These are phyloP conservation scores for Lachancea thermotolerans DNA, from an alignment of 805 yeast genomes.

Conservation along the genomic window DNA sequence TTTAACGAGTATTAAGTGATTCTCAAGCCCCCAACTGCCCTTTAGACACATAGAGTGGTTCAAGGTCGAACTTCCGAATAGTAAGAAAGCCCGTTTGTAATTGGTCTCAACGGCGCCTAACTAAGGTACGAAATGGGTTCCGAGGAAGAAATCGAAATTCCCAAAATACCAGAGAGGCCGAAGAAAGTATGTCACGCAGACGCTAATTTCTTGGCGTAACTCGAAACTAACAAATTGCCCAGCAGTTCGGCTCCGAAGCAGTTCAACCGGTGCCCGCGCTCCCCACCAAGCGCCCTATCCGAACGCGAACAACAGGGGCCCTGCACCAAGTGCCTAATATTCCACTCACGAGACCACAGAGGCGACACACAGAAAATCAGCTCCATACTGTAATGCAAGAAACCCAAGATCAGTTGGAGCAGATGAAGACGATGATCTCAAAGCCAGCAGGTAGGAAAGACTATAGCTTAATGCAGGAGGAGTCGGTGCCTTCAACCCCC, in stretches of 20 bases:
- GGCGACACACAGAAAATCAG: slow-evolving; percentile 13
- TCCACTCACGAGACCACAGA: slow-evolving; percentile 8
- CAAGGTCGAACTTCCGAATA: not conserved
- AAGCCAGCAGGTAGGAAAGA: not conserved
- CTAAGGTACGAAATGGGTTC: not conserved
- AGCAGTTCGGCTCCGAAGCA: not conserved
- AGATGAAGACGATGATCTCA: slow-evolving; percentile 5
- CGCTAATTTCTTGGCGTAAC: not conserved
- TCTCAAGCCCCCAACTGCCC: too few species aligned
- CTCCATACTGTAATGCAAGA: slow-evolving; percentile 7
- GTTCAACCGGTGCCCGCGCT: slow-evolving; percentile 11
- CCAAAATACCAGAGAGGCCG: not conserved
- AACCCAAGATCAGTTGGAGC: slow-evolving; percentile 11
- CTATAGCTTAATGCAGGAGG: not conserved
- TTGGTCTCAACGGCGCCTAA: not conserved
- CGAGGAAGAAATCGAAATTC: not conserved
- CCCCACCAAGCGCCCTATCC: slow-evolving; percentile 17
- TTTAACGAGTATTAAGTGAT: too few species aligned
- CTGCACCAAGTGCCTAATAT: slow-evolving; percentile 8
- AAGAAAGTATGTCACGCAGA: not conserved
- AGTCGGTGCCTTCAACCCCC: too few species aligned
- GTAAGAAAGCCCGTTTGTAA: not conserved
- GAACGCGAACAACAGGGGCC: slow-evolving; percentile 2
- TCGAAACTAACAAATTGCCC: not conserved
- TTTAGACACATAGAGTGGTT: too few species aligned